Base-by-base conservation (phyloP, 2,329 filamentous ascomycete species). In the Arthrobotrys iridis region DNA sequence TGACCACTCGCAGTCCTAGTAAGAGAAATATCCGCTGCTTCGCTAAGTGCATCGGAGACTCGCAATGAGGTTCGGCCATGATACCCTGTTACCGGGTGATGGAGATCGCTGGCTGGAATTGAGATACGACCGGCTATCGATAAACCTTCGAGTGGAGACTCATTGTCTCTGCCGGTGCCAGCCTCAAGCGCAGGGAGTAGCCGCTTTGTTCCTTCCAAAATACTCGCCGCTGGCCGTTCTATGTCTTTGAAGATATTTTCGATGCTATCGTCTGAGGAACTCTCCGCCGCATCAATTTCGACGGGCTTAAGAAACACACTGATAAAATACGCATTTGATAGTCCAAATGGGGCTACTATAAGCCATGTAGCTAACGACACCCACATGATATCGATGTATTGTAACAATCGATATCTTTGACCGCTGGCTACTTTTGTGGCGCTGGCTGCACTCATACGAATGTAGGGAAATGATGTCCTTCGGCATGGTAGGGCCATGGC, bases 91-190 rank as follows among this genome's bases (percentile, higher is more conserved):
- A 45, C 67, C 2, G 62, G 62, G 13, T 62, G 60, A 22, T 48
- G 45, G 4, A 70, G 41, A 24, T 58, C 15, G n/a, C 22, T 45
- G 2, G 20, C 6, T 0, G 62, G 70, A 3, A 62, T 35, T 4
- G 43, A 46, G n/a, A 74, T 67, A 28, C 70, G 50, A 3, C 70
- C 70, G 0, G 70, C 62, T 15, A 74, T 74, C 13, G 48, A 43
- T 4, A 48, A 35, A 13, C 18, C 15, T n/a, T 4, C 24, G 24
- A 30, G 24, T 7, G 55, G 45, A 2, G 57, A 37, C 7, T 26
- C 20, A 22, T 6, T 20, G 2, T 55, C 4, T 37, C 30, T 10
- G 13, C 4, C n/a, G n/a, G n/a, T n/a, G n/a, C n/a, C n/a, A n/a
- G 41, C 11, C 10, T 63, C 43, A 15, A 55, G 50, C 6, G 50